phyloP scores from a whole-genome alignment of 108 stramenopile species.

The Thalassiosira profunda region DNA sequence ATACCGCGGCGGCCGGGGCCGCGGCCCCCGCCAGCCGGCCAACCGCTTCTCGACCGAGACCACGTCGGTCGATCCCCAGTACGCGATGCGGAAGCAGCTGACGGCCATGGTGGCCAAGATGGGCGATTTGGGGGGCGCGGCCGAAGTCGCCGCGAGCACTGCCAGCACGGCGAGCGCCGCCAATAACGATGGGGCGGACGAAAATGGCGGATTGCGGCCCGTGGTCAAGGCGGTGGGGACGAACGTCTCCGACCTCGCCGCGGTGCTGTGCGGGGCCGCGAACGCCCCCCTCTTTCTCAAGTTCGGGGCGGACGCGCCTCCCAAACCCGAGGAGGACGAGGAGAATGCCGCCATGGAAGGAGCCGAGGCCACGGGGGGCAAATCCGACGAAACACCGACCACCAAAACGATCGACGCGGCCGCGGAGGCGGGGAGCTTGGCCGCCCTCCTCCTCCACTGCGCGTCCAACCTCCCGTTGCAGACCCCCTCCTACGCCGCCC shows the following conservation, averaged over 20 bases:
- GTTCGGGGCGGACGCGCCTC: slow-evolving; percentile 24
- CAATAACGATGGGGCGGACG: neutral
- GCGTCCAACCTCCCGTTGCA: slow-evolving; percentile 74
- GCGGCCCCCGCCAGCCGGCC: slow-evolving; percentile 46
- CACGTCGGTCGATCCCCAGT: slow-evolving; percentile 60
- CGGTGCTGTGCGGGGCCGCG: slow-evolving; percentile 56
- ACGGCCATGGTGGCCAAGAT: slow-evolving; percentile 80
- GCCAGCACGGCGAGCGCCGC: neutral
- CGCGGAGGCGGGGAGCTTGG: slow-evolving; percentile 53
- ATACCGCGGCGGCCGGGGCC: slow-evolving; percentile 26
- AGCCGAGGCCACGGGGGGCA: neutral
- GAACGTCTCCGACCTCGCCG: slow-evolving; percentile 68
- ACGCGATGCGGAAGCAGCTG: slow-evolving; percentile 56
- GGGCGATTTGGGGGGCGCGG: slow-evolving; percentile 68
- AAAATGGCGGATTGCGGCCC: slow-evolving; percentile 27
- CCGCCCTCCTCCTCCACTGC: slow-evolving; percentile 59
- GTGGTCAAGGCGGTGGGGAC: slow-evolving; percentile 43
- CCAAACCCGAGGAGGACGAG: slow-evolving; percentile 6
- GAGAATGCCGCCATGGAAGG: neutral
- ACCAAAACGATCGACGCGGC: slow-evolving; percentile 34
- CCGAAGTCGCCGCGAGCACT: slow-evolving; percentile 19
- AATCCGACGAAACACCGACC: slow-evolving; percentile 6
- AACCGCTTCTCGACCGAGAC: slow-evolving; percentile 69
- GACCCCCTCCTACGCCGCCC: slow-evolving; percentile 80
- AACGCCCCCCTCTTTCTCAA: slow-evolving; percentile 59